Conservation (phyloP, 2,329 filamentous ascomycete species). For the Colletotrichum euphorbiae region DNA sequence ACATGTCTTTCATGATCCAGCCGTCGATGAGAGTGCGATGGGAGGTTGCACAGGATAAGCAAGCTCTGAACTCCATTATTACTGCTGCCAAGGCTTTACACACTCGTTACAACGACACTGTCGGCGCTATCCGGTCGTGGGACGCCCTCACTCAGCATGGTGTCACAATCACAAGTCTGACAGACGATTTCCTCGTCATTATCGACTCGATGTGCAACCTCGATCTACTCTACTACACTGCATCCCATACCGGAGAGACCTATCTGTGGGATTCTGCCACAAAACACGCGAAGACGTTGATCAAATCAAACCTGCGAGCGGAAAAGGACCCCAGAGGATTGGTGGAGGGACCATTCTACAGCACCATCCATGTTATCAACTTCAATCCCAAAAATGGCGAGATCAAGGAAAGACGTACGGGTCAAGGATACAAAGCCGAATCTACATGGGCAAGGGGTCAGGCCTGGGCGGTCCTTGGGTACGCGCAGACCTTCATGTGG, state of each 20-base stretch:
- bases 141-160: conserved; percentile 50
- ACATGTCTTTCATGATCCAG: conserved; percentile 66
- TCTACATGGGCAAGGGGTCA: conserved; percentile 66
- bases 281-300: conserved; percentile 55
- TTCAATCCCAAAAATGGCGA: conserved; percentile 56
- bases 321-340: conserved; percentile 44
- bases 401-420: conserved; percentile 59
- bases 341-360: conserved; percentile 44
- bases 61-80: conserved; percentile 54
- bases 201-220: conserved; percentile 57
- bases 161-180: conserved; percentile 47
- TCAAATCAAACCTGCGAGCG: conserved; percentile 53
- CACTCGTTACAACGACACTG: conserved; percentile 54
- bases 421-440: conserved; percentile 58
- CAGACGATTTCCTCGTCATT: conserved; percentile 54
- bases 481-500: conserved; percentile 61
- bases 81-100: conserved; percentile 58
- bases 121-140: conserved; percentile 63
- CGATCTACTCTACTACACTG: conserved; percentile 52
- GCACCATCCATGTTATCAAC: conserved; percentile 61
- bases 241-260: conserved; percentile 46
- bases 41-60: conserved; percentile 55
- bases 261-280: conserved; percentile 47
- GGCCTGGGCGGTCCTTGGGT: conserved; percentile 64
- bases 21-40: conserved; percentile 61